Evolutionary conservation across 148 eudicot genomes (phyloP).

Genomic region (Arbutus unedo): DNA sequence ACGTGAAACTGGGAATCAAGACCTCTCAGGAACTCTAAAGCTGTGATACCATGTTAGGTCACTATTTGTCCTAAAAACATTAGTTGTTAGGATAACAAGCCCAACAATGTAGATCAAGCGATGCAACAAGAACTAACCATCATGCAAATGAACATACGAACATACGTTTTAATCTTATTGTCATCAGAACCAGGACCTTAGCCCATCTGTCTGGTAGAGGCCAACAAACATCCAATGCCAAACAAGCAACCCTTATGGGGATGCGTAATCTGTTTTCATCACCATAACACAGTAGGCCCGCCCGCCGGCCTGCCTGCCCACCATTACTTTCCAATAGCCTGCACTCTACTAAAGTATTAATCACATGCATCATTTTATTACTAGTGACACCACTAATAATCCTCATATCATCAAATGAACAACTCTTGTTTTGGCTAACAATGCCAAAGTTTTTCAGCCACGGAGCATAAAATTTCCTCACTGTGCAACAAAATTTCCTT

Average conservation of each 20-base stretch:
- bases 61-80: neutral
- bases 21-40: neutral
- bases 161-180: neutral
- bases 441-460: neutral
- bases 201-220: neutral
- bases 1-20: neutral
- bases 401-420: neutral
- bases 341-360: neutral
- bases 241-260: neutral
- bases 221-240: constrained; percentile 4
- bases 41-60: neutral
- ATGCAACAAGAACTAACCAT: neutral
- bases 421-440: neutral
- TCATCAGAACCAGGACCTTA: neutral
- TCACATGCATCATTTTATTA: neutral
- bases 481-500: neutral
- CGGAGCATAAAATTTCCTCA: neutral
- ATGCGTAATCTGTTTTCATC: neutral
- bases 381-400: neutral
- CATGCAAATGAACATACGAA: neutral
- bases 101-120: neutral
- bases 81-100: neutral
- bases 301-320: neutral
- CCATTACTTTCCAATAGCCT: neutral
- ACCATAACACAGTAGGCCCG: neutral